Conservation (phyloP, 2,329 filamentous ascomycete genomes). For the Colletotrichum sp. region DNA sequence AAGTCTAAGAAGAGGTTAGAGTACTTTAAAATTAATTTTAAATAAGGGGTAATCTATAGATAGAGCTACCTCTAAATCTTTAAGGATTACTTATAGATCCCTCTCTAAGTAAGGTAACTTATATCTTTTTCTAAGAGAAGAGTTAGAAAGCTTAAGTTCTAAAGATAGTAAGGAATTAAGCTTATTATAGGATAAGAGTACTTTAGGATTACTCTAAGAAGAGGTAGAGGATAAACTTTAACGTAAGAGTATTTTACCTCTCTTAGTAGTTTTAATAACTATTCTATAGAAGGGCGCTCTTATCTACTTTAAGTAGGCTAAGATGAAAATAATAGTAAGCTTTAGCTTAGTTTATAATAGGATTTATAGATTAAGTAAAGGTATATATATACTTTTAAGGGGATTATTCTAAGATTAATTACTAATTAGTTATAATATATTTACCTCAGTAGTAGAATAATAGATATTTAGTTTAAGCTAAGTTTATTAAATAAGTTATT, state of each 20-base stretch:
- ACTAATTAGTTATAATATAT: not conserved
- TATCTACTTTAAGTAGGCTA: not conserved
- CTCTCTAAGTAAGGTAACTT: not conserved
- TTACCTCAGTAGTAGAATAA: not conserved
- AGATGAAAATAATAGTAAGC: not conserved
- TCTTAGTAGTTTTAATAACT: not conserved
- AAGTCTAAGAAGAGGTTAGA: not conserved
- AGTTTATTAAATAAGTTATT: not conserved
- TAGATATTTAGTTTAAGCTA: not conserved
- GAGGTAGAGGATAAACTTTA: not conserved
- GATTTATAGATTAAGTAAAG: not conserved
- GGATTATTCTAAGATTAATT: not conserved
- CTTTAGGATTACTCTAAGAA: not conserved
- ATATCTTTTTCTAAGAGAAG: not conserved
- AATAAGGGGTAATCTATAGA: not conserved
- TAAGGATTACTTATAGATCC: not conserved
- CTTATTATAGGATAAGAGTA: not conserved
- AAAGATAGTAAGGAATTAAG: not conserved
- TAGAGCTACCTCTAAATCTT: not conserved
- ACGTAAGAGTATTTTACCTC: not conserved
- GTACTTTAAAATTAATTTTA: not conserved
- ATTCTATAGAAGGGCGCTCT: not conserved
- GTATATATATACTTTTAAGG: not conserved
- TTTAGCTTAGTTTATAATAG: not conserved
- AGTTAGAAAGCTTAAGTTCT: not conserved